Evolutionary conservation across 2,329 filamentous ascomycete genomes (phyloP), one percentile per base, ranked within the genome.

Genomic region (Blastomyces gilchristii): DNA sequence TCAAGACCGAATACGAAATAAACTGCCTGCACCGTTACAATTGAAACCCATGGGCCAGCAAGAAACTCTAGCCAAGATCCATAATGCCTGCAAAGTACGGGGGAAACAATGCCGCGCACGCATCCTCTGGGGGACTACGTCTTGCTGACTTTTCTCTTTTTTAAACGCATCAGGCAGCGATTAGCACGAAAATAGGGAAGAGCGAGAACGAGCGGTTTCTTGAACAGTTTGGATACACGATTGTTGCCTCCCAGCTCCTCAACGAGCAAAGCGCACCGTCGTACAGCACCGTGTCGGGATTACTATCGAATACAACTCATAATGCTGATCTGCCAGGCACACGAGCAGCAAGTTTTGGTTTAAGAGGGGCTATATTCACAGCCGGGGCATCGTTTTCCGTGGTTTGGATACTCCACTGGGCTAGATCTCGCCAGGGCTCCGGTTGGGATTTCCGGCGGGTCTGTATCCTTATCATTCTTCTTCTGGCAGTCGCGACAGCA

Each of bases 221-320:
- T 64, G 92, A 97, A 76, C 89, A 91, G 72, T 97, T 97, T 71
- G 89, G 92, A 67, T 97, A 97, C 76, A 88, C 90, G 28, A 90
- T 97, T 67, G 89, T 97, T 71, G 91, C 91, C 60, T 97, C 92
- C 28, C 91, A 96, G 73, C 82, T 97, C 16, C 81, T 97, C 50
- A 91, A 85, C 70, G 88, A 84, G 83, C 74, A 77, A 65, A 75
- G 72, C 63, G 73, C 76, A 14, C 73, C 75, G 4, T 76, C 75
- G 49, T 76, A 77, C 66, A 74, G 71, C 11, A 74, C 76, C 34
- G 72, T 75, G 25, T 67, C 71, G 39, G 72, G 74, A 52, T 69
- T 75, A 16, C 66, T 72, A 28, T 70, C 74, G 25, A 70, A 71
- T 11, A 69, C 71, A 12, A 69, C 69, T 34, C 67, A 68, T 22